Evolutionary conservation across 176 grass and related monocot species (phyloP), one percentile per base, ranked within the genome.

Genomic region (Neostapfia colusana): DNA sequence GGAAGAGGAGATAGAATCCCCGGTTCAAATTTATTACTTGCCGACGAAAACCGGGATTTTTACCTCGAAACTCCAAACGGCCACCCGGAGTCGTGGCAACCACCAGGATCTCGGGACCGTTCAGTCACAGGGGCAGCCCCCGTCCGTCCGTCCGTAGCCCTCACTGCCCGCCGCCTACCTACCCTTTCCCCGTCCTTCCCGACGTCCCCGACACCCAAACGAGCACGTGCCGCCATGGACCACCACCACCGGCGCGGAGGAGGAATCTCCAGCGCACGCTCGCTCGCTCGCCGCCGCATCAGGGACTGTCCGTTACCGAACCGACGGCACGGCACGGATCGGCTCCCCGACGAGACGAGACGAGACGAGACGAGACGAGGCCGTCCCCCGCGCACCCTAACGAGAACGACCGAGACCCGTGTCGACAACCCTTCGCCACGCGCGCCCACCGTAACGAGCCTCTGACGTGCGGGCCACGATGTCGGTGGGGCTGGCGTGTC

Each of bases 221-320:
- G 1, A 21, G 60, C 74, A 77, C 74, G 65, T 77, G 74, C 60
- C 43, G 43, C 28, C 17, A 65, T 45, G 42, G n/a, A 35, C 74
- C 26, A 42, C 50, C 8, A 7, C 25, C 65, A 13, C 62, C 70
- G 50, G 83, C 60, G 21, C 10, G 55, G 31, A 31, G 31, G 31
- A 31, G 31, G 81, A 77, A 74, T 74, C 69, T 85, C 51, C 67
- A 14, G 7, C 85, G 27, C 35, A 3, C 3, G 16, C 25, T 70
- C 28, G 59, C 45, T 65, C n/a, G n/a, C n/a, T n/a, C n/a, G 63
- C 46, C 41, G 26, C 36, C 72, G 10, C 58, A 9, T 4, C 17
- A 0, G 0, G 1, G 0, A 10, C 80, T 75, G 53, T 68, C 75
- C 18, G 36, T 36, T 10, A 13, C 20, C 0, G 0, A 0, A 10